Evolutionary conservation across 2,329 filamentous ascomycete genomes (phyloP).

Genomic region (Aspergillus melleus): DNA sequence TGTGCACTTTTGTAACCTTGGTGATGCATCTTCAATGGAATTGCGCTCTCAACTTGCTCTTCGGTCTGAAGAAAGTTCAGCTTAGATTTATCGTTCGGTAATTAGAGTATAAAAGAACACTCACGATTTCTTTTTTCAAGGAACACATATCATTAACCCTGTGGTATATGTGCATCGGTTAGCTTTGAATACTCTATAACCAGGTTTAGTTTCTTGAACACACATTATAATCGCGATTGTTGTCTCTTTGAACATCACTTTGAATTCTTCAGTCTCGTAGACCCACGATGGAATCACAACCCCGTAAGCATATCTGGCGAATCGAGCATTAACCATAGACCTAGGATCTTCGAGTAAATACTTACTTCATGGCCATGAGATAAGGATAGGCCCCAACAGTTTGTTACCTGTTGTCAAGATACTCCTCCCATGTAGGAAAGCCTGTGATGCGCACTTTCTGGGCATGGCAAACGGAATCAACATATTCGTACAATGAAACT

Average conservation of each 20-base stretch:
- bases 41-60: background rate
- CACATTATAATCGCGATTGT: background rate
- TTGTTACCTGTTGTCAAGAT: background rate
- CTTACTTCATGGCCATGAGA: background rate
- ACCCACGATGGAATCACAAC: background rate
- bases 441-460: background rate
- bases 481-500: background rate
- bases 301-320: background rate
- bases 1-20: background rate
- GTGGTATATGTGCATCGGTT: background rate
- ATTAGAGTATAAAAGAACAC: background rate
- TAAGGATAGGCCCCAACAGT: background rate
- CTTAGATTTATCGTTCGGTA: no score
- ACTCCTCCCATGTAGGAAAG: background rate
- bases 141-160: background rate
- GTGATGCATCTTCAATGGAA: background rate
- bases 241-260: background rate
- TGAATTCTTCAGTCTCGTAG: background rate
- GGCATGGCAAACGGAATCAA: background rate
- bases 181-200: background rate
- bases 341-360: background rate
- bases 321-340: background rate
- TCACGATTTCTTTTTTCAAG: background rate
- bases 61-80: background rate
- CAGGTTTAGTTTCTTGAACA: no score